phyloP scores from a whole-genome alignment of 2,329 filamentous ascomycete genomes.

The Fusarium longipes region DNA sequence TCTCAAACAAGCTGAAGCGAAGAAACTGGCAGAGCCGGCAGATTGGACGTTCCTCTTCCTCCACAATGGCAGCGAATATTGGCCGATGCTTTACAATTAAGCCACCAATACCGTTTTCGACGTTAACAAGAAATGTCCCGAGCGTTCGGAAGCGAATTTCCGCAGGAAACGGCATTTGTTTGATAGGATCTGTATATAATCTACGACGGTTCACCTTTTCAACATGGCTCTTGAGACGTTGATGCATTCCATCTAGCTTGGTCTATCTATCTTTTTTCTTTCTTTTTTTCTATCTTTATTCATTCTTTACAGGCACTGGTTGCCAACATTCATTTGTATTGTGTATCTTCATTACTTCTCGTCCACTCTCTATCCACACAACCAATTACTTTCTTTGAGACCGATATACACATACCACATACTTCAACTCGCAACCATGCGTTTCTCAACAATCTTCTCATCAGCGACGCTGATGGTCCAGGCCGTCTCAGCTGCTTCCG shows the following conservation, averaged over 20 bases:
- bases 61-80: constrained; percentile 25
- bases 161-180: not conserved
- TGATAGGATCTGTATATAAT: constrained; percentile 18
- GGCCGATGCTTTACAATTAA: constrained; percentile 22
- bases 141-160: constrained; percentile 24
- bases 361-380: not conserved
- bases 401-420: constrained; percentile 1
- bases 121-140: constrained; percentile 22
- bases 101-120: constrained; percentile 22
- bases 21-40: constrained; percentile 1
- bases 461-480: constrained; percentile 36
- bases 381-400: constrained; percentile 3
- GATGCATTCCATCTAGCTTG: constrained; percentile 18
- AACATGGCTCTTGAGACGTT: not conserved
- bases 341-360: not conserved
- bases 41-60: not conserved
- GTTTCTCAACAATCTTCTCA: constrained; percentile 32
- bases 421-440: constrained; percentile 26
- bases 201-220: not conserved
- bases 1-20: constrained; percentile 20
- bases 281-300: constrained; percentile 1
- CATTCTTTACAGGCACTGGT: constrained; percentile 37
- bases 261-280: constrained; percentile 22
- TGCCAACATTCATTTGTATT: constrained; percentile 29
- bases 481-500: constrained; percentile 25